Evolutionary conservation across 768 basidiomycete species (phyloP), one percentile per base, ranked within the genome.

Genomic region (Phylloporus sp.): DNA sequence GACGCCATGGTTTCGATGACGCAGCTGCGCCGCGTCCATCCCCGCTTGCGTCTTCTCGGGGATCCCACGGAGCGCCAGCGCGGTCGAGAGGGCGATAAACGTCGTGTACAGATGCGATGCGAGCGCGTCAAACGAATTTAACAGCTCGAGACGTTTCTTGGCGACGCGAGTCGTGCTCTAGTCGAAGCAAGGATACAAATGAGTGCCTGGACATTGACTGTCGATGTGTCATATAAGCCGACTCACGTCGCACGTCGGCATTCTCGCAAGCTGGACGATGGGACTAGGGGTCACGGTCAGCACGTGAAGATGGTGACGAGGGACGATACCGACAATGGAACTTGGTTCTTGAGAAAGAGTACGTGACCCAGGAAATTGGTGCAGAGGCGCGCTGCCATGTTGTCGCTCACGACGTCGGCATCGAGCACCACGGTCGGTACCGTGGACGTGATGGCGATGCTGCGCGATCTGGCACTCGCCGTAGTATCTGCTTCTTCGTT

Each of bases 321-420:
- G 4, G n/a, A 31, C 3, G 20, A 21, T 5, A 76, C 86, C 66
- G 57, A 89, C 86, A 89, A 80, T 1, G 86, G 87, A 0, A 89
- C 71, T 55, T 90, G 87, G 52, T 77, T 83, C 61, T 90, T 90
- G 45, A 90, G 68, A 58, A 86, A 90, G 15, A 90, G 62, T 3
- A 88, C 74, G 58, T 89, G 86, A 0, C 80, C 79, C 0, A 90
- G 67, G 22, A 88, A 63, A 48, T 76, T 78, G 11, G 73, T 70
- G 3, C 84, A 79, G 2, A 90, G 74, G 18, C 74, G 73, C 1
- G 82, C 79, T 9, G 87, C 87, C 61, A 84, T 71, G 6, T 66
- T 68, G 45, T 80, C 78, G 18, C 75, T 74, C 17, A 90, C 73
- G 2, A 55, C 48, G 9, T 80, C 76, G 4, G 71, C 58, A 36